These are phyloP conservation scores for Eutrema heterophyllum DNA, from an alignment of 345 rosid genomes.

Conservation along the genomic window DNA sequence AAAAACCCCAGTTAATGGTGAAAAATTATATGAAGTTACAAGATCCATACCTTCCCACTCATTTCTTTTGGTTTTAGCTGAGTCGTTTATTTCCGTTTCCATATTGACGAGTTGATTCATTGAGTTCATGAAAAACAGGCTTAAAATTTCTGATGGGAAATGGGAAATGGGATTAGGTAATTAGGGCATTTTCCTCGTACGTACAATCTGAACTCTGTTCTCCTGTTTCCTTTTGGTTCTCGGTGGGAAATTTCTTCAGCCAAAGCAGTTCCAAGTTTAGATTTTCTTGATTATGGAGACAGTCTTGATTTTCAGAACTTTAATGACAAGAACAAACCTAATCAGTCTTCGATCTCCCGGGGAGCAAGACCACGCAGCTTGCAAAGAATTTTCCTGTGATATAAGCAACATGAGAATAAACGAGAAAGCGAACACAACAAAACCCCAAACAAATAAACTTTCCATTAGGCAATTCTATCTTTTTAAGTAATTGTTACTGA, in stretches of 20 bases:
- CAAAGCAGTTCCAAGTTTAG: too few relatives aligned
- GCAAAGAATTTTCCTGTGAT: constrained; percentile 69
- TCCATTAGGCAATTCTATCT: background rate
- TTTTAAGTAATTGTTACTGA: background rate
- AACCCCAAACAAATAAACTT: background rate
- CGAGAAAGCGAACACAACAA: background rate
- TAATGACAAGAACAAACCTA: constrained; percentile 36
- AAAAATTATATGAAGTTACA: background rate
- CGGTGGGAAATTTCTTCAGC: too few relatives aligned
- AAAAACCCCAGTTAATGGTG: background rate
- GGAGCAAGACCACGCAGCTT: constrained; percentile 61
- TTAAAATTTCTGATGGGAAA: too few relatives aligned
- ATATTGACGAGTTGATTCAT: too few relatives aligned
- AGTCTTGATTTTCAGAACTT: background rate
- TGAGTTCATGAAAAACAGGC: too few relatives aligned
- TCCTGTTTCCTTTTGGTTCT: too few relatives aligned
- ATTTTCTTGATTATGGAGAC: too few relatives aligned
- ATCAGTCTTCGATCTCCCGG: constrained; percentile 40
- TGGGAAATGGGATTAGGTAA: too few relatives aligned
- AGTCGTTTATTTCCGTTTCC: background rate
- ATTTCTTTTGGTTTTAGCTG: background rate
- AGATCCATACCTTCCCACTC: background rate
- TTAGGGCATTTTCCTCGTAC: too few relatives aligned
- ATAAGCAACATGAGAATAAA: background rate
- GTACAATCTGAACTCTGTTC: too few relatives aligned